Evolutionary conservation across 257 asterid species (phyloP), one percentile per base, ranked within the genome.

Genomic region (Solanum sejunctum): DNA sequence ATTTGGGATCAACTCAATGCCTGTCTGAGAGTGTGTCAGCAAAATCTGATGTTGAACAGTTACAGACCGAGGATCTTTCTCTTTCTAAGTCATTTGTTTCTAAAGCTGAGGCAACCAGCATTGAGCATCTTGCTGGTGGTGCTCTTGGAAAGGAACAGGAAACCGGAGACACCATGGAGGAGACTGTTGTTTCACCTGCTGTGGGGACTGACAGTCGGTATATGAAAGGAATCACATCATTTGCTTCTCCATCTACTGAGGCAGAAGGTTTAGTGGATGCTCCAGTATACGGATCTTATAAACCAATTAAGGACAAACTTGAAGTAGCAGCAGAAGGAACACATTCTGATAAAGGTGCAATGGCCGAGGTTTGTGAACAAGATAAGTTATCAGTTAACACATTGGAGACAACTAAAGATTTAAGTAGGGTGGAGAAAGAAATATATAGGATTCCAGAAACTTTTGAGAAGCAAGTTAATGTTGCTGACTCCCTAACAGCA

Each of bases 21-120:
- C 32, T 64, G 72, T 26, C 85, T 18, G 83, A 56, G 32, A 12
- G 61, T 52, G 70, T 72, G 82, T 77, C 55, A 17, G 47, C 11
- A 20, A 81, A 69, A 55, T 67, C 82, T 70, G 83, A 81, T 60
- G 83, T 83, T 51, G 82, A 86, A n/a, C 54, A 28, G 72, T 72
- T 57, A 75, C 83, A 67, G 83, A 43, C 83, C 39, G 56, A 8
- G 26, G 64, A 58, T 81, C 57, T 32, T 80, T 52, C 73, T 67
- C 82, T 45, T 41, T 84, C 81, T 66, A 80, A 51, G 43, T 80
- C 81, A 41, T 63, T 63, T 85, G 73, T 67, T 83, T 75, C 82
- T n/a, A 87, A 80, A 70, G 41, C 55, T 67, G 86, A 83, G 66
- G 85, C 58, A 39, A 47, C 79, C 45, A 32, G 51, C 56, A 51